These are phyloP conservation scores for Globisporangium middletonii DNA, from an alignment of 352 stramenopile genomes.

Conservation along the genomic window DNA sequence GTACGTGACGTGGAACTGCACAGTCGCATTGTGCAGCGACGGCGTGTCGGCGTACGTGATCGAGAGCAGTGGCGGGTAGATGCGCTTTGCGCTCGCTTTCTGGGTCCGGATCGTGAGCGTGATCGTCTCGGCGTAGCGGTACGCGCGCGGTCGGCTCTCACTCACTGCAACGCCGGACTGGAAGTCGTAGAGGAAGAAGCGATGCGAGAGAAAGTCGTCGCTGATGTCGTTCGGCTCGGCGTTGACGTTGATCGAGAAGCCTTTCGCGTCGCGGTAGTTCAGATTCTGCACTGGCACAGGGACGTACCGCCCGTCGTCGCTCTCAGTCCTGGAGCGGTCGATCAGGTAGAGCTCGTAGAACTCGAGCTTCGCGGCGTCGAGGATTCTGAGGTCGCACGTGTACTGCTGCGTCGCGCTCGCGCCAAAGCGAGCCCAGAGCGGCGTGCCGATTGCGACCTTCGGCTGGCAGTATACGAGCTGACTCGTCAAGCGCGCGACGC, in stretches of 20 bases:
- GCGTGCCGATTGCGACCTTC: slow-evolving; percentile 10
- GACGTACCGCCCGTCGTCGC: slow-evolving; percentile 52
- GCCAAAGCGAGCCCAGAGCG: slow-evolving; percentile 80
- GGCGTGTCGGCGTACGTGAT: slow-evolving; percentile 72
- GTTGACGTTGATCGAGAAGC: slow-evolving; percentile 81
- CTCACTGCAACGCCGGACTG: slow-evolving; percentile 48
- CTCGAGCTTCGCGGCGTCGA: slow-evolving; percentile 36
- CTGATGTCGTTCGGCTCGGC: slow-evolving; percentile 70
- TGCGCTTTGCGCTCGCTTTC: slow-evolving; percentile 28
- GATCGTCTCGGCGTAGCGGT: slow-evolving; percentile 71
- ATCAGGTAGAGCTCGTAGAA: slow-evolving; percentile 92
- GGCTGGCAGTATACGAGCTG: slow-evolving; percentile 81
- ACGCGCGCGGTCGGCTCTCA: slow-evolving; percentile 40
- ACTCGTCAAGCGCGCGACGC: slow-evolving; percentile 57
- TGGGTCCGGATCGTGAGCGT: slow-evolving; percentile 59
- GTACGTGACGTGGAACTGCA: slow-evolving; percentile 86
- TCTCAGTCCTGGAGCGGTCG: slow-evolving; percentile 55
- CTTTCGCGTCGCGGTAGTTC: slow-evolving; percentile 68
- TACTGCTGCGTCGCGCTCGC: slow-evolving; percentile 52
- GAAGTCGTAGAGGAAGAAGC: slow-evolving; percentile 92
- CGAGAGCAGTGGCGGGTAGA: slow-evolving; percentile 72
- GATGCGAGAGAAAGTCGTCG: slow-evolving; percentile 85
- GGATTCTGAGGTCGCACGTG: slow-evolving; percentile 54
- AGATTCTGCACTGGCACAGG: slow-evolving; percentile 86
- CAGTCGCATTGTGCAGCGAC: slow-evolving; percentile 10